Evolutionary conservation across 331 rosid genomes (phyloP).

Genomic region (Telfairia occidentalis): DNA sequence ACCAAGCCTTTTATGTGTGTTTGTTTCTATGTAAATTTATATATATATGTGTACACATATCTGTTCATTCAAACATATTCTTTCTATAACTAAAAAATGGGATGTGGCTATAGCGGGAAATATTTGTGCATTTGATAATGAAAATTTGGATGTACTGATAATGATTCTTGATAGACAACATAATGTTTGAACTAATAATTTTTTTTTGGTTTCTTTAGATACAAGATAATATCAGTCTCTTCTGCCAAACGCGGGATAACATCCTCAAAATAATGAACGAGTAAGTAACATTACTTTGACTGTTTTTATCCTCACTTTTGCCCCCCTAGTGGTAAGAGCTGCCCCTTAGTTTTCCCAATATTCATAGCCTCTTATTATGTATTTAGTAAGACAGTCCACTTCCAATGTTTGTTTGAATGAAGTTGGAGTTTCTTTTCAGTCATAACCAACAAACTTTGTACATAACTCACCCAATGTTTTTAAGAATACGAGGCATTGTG

Average conservation of each 20-base stretch:
- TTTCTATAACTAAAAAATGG: background rate
- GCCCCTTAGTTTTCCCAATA: background rate
- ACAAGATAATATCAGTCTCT: slow-evolving; percentile 68
- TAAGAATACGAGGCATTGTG: background rate
- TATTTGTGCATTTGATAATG: background rate
- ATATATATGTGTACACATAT: background rate
- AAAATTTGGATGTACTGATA: background rate
- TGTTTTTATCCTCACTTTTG: background rate
- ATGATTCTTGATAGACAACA: background rate
- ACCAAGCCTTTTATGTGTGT: background rate
- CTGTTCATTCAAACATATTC: background rate
- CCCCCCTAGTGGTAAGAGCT: background rate
- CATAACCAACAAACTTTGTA: background rate
- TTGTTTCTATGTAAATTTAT: background rate
- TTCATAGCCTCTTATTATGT: background rate
- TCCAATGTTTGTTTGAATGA: background rate
- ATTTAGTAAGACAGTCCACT: background rate
- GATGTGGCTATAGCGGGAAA: background rate
- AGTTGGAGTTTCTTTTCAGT: background rate
- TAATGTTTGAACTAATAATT: background rate
- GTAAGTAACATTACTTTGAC: slow-evolving; percentile 27
- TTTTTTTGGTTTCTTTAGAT: slow-evolving; percentile 31
- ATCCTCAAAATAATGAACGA: slow-evolving; percentile 69
- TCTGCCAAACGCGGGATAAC: slow-evolving; percentile 79
- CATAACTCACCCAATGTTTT: background rate